Base-by-base conservation (phyloP, 2,329 filamentous ascomycete species). In the Xylariaceae sp. region DNA sequence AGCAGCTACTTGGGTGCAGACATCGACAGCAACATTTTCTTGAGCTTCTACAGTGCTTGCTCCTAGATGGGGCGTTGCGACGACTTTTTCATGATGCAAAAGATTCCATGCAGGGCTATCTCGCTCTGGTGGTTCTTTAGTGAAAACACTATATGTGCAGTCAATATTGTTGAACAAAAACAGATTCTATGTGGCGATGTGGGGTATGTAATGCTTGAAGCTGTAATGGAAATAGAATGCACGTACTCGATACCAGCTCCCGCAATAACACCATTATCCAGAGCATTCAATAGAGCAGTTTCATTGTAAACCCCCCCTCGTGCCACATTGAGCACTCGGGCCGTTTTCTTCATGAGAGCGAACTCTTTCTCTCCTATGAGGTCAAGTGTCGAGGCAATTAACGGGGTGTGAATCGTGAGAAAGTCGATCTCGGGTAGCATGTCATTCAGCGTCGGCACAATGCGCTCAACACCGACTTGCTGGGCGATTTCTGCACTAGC, bases 261-360 rank as follows among this genome's bases (percentile, higher is more conserved):
- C 0, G 84, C 83, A 40, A 93, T 85, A 58, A 78, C 82, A 1
- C 83, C 84, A 20, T 77, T 74, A 40, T 91, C 78, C 1, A 93
- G 67, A 0, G 86, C 87, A 42, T 76, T 76, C 0, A 91, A 70
- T 4, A 93, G 71, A 0, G 86, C 86, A 1, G 73, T 73, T 62
- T 93, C 88, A 48, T 92, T 87, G 52, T 91, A 85, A 42, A 91
- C 87, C 1, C 87, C 88, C 2, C 88, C 88, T 23, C 88, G 73
- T 2, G 87, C 87, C 0, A 92, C 86, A 50, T 93, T 93, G 42
- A 93, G 72, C 6, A 92, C 81, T 3, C 85, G 75, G 0, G 86
- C 83, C 7, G 84, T 84, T 16, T 71, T 73, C 61, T 88, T 90
- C 86, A 93, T 92, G 7, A 71, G 73, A 19, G 71, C 70, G 7